These are phyloP conservation scores for Taphrina wiesneri DNA, from an alignment of 1,139 yeast species.

Conservation along the genomic window DNA sequence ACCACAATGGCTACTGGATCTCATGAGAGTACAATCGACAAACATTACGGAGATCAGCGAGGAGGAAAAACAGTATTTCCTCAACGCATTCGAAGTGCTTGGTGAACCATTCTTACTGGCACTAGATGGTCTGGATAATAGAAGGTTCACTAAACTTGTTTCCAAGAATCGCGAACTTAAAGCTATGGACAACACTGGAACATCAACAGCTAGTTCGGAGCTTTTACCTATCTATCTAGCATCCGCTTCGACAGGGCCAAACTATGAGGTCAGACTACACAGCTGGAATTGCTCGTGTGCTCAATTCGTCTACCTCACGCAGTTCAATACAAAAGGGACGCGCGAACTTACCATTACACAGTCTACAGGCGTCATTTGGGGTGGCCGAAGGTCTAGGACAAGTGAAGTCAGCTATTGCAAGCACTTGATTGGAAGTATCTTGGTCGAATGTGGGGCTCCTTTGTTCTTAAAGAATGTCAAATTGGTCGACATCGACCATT, in stretches of 20 bases:
- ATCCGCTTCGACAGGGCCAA: neutral
- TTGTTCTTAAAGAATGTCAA: neutral
- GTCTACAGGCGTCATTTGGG: constrained; percentile 10
- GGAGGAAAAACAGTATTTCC: constrained; percentile 1
- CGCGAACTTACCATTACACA: neutral
- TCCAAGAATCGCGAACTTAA: neutral
- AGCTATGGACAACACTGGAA: neutral
- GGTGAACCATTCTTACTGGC: constrained; percentile 31
- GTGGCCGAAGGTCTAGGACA: constrained; percentile 13
- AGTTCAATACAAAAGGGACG: neutral
- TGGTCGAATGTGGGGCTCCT: constrained; percentile 11
- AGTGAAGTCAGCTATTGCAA: constrained; percentile 13
- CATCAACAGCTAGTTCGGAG: neutral
- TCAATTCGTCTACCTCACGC: constrained; percentile 19
- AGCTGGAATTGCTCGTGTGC: constrained; percentile 34
- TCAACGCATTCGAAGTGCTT: constrained; percentile 2
- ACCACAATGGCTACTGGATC: constrained; percentile 4
- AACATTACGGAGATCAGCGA: neutral
- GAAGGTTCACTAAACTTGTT: neutral
- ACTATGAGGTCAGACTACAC: constrained; percentile 23
- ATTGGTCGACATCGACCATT: neutral
- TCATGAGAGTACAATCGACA: neutral
- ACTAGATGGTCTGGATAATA: constrained; percentile 21
- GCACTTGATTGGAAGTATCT: constrained; percentile 32
- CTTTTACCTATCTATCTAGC: neutral